Evolutionary conservation across 495 filamentous ascomycete species (phyloP), one percentile per base, ranked within the genome.

Genomic region (Penicillium crystallinum): DNA sequence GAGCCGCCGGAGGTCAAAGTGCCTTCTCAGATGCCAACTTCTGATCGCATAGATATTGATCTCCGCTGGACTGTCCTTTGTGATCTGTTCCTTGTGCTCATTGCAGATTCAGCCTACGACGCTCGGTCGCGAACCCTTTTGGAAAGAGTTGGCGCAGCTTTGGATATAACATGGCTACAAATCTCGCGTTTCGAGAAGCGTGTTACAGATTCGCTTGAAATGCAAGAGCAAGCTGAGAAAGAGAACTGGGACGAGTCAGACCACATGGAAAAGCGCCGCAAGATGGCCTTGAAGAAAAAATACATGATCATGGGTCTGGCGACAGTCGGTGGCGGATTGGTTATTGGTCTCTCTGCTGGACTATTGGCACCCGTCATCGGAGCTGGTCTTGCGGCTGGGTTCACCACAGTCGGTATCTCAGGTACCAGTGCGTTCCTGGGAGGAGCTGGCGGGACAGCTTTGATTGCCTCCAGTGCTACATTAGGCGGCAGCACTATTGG

Each of bases 181-280:
- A 95, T 99, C 48, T 93, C 90, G 66, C 81, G 88, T 29, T 99
- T 99, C 61, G 93, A 99, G 69, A 97, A 97, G 72, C 88, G 91
- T 25, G 91, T 97, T 15, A 96, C 92, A 14, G 93, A 99, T 67
- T 89, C 95, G 11, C 75, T 99, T 18, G 93, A 97, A 68, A 96
- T 99, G 88, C 93, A 99, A 73, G 87, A 95, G 57, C 82, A 85
- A 34, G 85, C 90, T 8, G 83, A 89, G 25, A 95, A 92, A 64
- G 95, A 99, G 69, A 95, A 89, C 54, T 99, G 93, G 93, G 90
- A 95, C 59, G 93, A 97, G 69, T 83, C 90, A 14, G 91, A 95
- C 39, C 91, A 97, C 63, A 92, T 97, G 81, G 91, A 92, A 63
- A 85, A 80, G 49, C 81, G 93, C 44, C 81, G 85, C 41, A 96